Base-by-base conservation (phyloP, 2,329 filamentous ascomycete species). In the Colletotrichum incanum region DNA sequence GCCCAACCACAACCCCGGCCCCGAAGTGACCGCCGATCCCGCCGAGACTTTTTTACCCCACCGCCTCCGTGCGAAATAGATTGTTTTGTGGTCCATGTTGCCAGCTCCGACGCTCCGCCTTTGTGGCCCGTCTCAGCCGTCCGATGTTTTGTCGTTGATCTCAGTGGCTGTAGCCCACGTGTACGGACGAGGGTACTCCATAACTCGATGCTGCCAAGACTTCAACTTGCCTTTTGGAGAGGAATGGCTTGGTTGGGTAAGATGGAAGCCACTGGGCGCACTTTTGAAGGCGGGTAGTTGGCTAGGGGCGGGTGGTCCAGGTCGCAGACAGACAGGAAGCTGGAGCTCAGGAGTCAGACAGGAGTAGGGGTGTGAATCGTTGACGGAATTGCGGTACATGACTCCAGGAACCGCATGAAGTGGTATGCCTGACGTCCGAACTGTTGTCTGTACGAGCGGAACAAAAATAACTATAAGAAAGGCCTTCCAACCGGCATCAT, bases 1-100 rank as follows among this genome's bases (percentile, higher is more conserved):
- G 50, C 16, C 54, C 59, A 69, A 47, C 65, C 54, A 69, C 65
- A 69, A 54, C 69, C 65, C 65, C 65, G 59, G 54, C 50, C 45
- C 69, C 65, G 59, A 63, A 5, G 52, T 20, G 31, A 47, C 18
- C 52, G 59, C 65, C 69, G 65, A 72, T 72, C 65, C 34, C 65
- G 69, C 69, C 69, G 59, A 72, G 69, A 64, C 65, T 37, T 63
- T 60, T 41, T 60, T 41, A n/a, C n/a, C 62, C 69, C 69, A 69
- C 65, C 39, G 52, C 41, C 37, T 60, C 59, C 59, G 69, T 72
- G 59, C 52, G 69, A 69, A 72, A 60, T 72, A 72, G 65, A 72
- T 72, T 72, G 65, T 28, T n/a, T 45, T 59, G 52, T 64, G 28
- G 39, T 49, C 37, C 23, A 18, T 28, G 34, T 52, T 58, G 49